A percentile compares a stretch with the other conserved stretches of the same genome.
Evolutionary conservation across 2,329 filamentous ascomycete genomes (phyloP).

Genomic region (Fusarium decemcellulare): DNA sequence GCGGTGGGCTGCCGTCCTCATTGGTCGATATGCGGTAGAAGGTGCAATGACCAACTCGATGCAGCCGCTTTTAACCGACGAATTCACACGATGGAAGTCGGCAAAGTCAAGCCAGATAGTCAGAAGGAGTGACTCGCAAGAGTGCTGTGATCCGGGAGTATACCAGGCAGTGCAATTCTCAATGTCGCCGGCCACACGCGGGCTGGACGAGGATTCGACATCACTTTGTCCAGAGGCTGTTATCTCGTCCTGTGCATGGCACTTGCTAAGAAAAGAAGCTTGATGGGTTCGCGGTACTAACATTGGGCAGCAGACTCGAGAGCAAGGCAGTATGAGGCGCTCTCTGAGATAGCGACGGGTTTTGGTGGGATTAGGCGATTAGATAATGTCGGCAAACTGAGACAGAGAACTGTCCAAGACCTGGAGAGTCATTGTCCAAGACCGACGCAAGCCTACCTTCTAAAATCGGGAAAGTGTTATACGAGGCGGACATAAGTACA

Average conservation of each 20-base stretch:
- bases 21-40: conserved; percentile 26
- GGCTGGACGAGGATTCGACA: neutral
- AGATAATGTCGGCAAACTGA: neutral
- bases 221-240: neutral
- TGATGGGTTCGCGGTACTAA: neutral
- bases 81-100: conserved; percentile 25
- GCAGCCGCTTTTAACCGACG: conserved; percentile 16
- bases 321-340: conserved; percentile 14
- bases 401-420: neutral
- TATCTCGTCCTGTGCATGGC: neutral
- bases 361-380: neutral
- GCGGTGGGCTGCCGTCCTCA: conserved; percentile 6
- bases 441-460: neutral
- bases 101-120: conserved; percentile 9
- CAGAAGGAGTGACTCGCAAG: neutral
- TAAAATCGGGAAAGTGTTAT: neutral
- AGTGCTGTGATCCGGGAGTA: neutral
- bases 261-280: neutral
- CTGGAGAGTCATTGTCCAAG: neutral
- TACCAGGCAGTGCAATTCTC: conserved; percentile 9
- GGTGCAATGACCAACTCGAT: conserved; percentile 20
- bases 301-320: conserved; percentile 4
- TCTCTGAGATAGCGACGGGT: conserved; percentile 14
- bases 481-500: neutral
- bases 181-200: conserved; percentile 10